Evolutionary conservation across 2,329 filamentous ascomycete species (phyloP).

Genomic region (Leptographium flavum): DNA sequence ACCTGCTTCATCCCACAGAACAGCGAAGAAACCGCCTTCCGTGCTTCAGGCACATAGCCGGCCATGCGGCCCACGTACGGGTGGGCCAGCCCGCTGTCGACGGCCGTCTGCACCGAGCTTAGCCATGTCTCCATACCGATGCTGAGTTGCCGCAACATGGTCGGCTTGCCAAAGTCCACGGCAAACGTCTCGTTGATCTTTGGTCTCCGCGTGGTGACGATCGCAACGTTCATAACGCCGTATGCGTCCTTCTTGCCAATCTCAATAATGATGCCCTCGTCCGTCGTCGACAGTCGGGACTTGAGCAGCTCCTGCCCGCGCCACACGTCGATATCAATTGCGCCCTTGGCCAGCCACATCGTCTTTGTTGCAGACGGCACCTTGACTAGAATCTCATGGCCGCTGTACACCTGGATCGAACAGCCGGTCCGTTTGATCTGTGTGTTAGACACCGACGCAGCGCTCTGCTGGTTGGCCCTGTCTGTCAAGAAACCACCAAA

Average conservation of each 20-base stretch:
- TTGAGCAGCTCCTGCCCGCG: slow-evolving; percentile 32
- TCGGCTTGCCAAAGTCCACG: slow-evolving; percentile 41
- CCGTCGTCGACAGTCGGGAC: slow-evolving; percentile 30
- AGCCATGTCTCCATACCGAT: slow-evolving; percentile 25
- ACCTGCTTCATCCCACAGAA: not conserved
- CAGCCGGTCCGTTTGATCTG: slow-evolving; percentile 24
- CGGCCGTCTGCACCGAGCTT: slow-evolving; percentile 26
- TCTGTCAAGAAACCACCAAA: slow-evolving; percentile 28
- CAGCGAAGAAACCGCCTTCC: not conserved
- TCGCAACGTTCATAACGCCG: slow-evolving; percentile 41
- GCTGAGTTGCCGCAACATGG: slow-evolving; percentile 29
- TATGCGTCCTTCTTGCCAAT: slow-evolving; percentile 39
- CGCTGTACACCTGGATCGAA: slow-evolving; percentile 28
- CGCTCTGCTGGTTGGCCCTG: slow-evolving; percentile 13
- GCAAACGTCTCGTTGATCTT: slow-evolving; percentile 47
- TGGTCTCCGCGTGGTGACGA: slow-evolving; percentile 44
- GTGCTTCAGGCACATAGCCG: not conserved
- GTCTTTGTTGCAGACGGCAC: slow-evolving; percentile 36
- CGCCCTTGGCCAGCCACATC: slow-evolving; percentile 40
- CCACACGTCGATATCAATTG: slow-evolving; percentile 40
- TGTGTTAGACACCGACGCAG: slow-evolving; percentile 8
- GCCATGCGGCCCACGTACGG: not conserved
- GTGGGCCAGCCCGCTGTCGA: slow-evolving; percentile 21
- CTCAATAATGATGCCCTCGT: slow-evolving; percentile 37
- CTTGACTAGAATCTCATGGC: slow-evolving; percentile 38